Evolutionary conservation across 2,329 filamentous ascomycete species (phyloP).

Genomic region (Aspergillus sp.): DNA sequence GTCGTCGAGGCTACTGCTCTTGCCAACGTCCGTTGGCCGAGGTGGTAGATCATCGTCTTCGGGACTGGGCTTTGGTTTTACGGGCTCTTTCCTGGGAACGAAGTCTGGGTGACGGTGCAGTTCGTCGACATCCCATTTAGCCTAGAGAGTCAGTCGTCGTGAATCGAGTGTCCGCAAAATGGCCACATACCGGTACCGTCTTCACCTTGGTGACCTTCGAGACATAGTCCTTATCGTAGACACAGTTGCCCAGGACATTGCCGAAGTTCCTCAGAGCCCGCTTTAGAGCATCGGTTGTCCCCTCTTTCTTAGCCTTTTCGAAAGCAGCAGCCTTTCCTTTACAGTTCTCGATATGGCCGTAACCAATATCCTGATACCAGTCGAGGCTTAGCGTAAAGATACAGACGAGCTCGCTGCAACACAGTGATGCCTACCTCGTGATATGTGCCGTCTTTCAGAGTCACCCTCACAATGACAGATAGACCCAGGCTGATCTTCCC

Average conservation of each 20-base stretch:
- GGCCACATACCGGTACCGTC: conserved; percentile 58
- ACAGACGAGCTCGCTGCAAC: background rate
- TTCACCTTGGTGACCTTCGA: conserved; percentile 89
- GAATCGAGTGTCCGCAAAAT: background rate
- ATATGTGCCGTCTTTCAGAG: conserved; percentile 88
- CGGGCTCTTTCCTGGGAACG: conserved; percentile 60
- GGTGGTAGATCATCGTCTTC: conserved; percentile 53
- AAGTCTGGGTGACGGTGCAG: conserved; percentile 81
- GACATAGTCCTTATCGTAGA: conserved; percentile 95
- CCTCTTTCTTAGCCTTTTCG: conserved; percentile 98
- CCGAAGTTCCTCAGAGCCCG: conserved; percentile 87
- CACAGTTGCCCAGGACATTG: conserved; percentile 95
- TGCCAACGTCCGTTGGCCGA: conserved; percentile 23
- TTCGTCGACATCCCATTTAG: conserved; percentile 75
- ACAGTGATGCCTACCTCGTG: conserved; percentile 65
- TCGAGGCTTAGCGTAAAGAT: conserved; percentile 2
- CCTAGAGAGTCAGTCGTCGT: conserved; percentile 33
- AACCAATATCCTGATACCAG: conserved; percentile 72
- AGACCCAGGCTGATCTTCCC: conserved; percentile 81
- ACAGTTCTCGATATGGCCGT: conserved; percentile 94
- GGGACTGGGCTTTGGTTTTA: conserved; percentile 35
- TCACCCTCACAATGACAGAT: conserved; percentile 87
- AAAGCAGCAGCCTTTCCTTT: conserved; percentile 94
- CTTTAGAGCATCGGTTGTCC: conserved; percentile 91
- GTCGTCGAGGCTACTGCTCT: conserved; percentile 34